A percentile compares a stretch with the other conserved stretches of the same genome.
These are phyloP conservation scores for Cetraspora pellucida DNA, from an alignment of 192 early-diverging fungal genomes.

Conservation along the genomic window DNA sequence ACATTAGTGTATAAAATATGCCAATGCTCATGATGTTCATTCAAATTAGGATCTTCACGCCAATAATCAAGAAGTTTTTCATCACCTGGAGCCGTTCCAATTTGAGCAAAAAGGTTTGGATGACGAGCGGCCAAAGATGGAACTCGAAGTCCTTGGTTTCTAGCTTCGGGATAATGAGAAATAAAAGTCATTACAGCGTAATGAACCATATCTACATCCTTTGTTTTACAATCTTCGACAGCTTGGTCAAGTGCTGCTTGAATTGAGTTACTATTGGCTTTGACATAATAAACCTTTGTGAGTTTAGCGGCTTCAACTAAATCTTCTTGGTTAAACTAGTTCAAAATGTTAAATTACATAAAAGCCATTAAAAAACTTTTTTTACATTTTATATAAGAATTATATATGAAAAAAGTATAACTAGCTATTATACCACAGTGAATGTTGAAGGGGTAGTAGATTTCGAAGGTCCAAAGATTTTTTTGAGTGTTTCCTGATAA, in stretches of 20 bases:
- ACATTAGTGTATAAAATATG: not conserved
- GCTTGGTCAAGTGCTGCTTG: not conserved
- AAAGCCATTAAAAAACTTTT: no score
- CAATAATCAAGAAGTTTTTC: not conserved
- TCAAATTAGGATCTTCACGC: constrained; percentile 2
- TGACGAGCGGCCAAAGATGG: not conserved
- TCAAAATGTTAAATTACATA: no score
- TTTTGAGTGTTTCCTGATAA: no score
- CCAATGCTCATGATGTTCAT: constrained; percentile 11
- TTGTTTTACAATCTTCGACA: not conserved
- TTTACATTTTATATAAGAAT: no score
- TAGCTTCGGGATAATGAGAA: not conserved
- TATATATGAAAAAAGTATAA: no score
- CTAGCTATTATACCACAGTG: no score
- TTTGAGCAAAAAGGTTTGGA: not conserved
- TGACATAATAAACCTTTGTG: no score
- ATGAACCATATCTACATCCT: not conserved
- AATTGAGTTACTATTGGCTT: no score
- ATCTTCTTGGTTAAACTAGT: no score
- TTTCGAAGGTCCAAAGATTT: no score
- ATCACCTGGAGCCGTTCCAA: not conserved
- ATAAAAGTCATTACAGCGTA: not conserved
- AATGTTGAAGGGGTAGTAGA: no score
- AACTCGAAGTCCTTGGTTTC: not conserved
- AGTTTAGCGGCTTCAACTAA: no score